Conservation (phyloP, 345 rosid genomes). For the Populus ilicifolia region DNA sequence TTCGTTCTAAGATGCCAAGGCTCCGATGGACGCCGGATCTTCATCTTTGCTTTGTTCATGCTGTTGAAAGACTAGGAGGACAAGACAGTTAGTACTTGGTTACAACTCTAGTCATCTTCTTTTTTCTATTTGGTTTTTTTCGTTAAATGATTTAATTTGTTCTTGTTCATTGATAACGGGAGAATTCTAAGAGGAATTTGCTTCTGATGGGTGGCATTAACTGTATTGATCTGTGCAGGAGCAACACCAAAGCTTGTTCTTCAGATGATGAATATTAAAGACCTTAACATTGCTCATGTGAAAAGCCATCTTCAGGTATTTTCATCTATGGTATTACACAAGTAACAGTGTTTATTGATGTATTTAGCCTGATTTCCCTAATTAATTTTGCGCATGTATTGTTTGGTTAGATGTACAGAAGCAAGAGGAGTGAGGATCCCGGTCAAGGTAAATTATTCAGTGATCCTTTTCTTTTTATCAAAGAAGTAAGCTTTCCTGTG, state of each 20-base stretch:
- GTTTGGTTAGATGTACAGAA: slow-evolving; percentile 42
- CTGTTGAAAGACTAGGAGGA: slow-evolving; percentile 77
- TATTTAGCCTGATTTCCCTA: slow-evolving; percentile 1
- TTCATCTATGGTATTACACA: background rate
- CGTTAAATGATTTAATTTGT: background rate
- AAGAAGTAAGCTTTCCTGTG: background rate
- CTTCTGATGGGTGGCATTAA: background rate
- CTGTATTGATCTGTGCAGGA: slow-evolving; percentile 31
- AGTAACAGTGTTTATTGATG: background rate
- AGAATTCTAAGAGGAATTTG: background rate
- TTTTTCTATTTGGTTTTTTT: background rate
- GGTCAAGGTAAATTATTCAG: slow-evolving; percentile 15
- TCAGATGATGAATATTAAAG: slow-evolving; percentile 74
- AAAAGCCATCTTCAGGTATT: slow-evolving; percentile 86
- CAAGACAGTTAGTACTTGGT: slow-evolving; percentile 54
- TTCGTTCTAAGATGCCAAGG: slow-evolving; percentile 66
- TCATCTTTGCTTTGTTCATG: slow-evolving; percentile 73
- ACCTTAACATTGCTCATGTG: slow-evolving; percentile 76
- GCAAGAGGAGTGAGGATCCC: slow-evolving; percentile 25
- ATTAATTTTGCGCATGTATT: background rate
- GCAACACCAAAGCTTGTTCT: slow-evolving; percentile 86
- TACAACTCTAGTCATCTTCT: background rate
- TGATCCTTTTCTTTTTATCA: background rate
- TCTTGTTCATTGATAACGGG: background rate
- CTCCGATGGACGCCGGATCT: slow-evolving; percentile 85